These are phyloP conservation scores for Xylariaceae sp. DNA, from an alignment of 2,329 filamentous ascomycete genomes.

Conservation along the genomic window DNA sequence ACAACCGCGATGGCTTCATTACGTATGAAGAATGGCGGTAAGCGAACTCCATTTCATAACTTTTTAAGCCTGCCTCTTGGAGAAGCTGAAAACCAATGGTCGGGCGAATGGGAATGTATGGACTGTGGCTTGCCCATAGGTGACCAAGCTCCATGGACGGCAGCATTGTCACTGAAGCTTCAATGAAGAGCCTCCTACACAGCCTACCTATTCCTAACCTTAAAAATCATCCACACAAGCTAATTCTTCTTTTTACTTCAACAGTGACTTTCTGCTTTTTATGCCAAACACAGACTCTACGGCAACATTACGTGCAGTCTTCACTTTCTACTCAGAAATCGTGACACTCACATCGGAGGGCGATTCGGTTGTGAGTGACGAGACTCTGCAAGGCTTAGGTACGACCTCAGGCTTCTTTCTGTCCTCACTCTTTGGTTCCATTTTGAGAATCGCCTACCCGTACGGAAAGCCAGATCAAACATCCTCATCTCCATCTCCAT, in stretches of 20 bases:
- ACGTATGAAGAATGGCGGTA: slow-evolving; percentile 97
- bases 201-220: background rate
- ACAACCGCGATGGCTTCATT: slow-evolving; percentile 82
- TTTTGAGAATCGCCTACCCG: slow-evolving; percentile 62
- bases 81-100: too few species aligned
- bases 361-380: slow-evolving; percentile 87
- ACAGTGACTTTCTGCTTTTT: slow-evolving; percentile 88
- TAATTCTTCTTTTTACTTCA: slow-evolving; percentile 1
- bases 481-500: slow-evolving; percentile 10
- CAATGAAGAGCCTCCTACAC: too few species aligned
- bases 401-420: slow-evolving; percentile 66
- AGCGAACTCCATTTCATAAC: slow-evolving; percentile 30
- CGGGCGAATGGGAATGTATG: too few species aligned
- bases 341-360: slow-evolving; percentile 89
- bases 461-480: slow-evolving; percentile 29
- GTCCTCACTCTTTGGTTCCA: slow-evolving; percentile 69
- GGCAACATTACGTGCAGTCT: slow-evolving; percentile 72
- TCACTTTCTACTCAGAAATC: slow-evolving; percentile 88
- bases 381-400: slow-evolving; percentile 91
- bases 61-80: too few species aligned
- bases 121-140: too few species aligned
- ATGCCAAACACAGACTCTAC: slow-evolving; percentile 62
- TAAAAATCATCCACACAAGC: background rate
- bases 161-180: too few species aligned
- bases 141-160: too few species aligned